Evolutionary conservation across 108 stramenopile species (phyloP), one percentile per base, ranked within the genome.

Genomic region (Bacterosira constricta): DNA sequence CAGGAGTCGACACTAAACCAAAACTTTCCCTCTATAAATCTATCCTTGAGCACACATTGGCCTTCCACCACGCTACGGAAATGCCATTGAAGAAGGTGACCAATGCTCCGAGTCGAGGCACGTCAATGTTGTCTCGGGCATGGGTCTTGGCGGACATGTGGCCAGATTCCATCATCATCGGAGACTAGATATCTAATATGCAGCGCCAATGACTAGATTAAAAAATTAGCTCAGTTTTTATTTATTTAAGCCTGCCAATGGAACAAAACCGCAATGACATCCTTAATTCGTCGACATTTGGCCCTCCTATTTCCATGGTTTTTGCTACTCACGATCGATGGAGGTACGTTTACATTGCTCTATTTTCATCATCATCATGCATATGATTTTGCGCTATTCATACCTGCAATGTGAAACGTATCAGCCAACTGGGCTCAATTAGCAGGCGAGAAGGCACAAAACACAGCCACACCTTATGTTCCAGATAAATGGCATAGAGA

Each of bases 1-100:
- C n/a, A n/a, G n/a, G n/a, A n/a, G n/a, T n/a, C n/a, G n/a, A n/a
- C n/a, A n/a, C n/a, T n/a, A n/a, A n/a, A n/a, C n/a, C n/a, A n/a
- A n/a, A n/a, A n/a, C n/a, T n/a, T n/a, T n/a, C n/a, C n/a, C n/a
- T n/a, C n/a, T n/a, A n/a, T 25, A 17, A 15, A 8, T 32, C 64
- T 73, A 80, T 56, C 79, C 79, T 39, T 80, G 79, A 29, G 71
- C 79, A 39, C 79, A 80, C 79, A 80, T 73, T 15, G 66, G 83
- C 88, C 71, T 96, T 97, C 96, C 96, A 97, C 96, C 96, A 97
- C 27, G 86, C 82, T 0, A 94, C 78, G 3, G 84, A 82, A 51
- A 97, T 93, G 0, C 96, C 96, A 35, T 82, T 84, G 56, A 85
- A 76, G 53, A 86, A 69, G 18, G 77, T 81, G 0, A 77, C 86